Conservation (phyloP, 2,329 filamentous ascomycete species). For the Fusarium graminum region DNA sequence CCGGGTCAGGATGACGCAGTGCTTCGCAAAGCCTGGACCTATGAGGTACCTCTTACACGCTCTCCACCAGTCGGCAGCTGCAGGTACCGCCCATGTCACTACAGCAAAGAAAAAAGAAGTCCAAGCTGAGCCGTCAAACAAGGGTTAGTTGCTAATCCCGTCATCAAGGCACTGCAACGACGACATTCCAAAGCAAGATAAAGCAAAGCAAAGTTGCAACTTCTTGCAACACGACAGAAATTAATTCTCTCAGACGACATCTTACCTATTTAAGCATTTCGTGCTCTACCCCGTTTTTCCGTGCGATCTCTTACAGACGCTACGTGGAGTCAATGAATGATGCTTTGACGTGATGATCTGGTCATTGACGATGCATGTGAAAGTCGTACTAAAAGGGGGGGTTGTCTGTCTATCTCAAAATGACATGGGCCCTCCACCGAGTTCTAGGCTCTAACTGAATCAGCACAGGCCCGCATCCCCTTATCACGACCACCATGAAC, state of each 20-base stretch:
- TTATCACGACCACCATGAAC: constrained; percentile 29
- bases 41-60: constrained; percentile 18
- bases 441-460: constrained; percentile 16
- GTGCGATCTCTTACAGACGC: constrained; percentile 18
- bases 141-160: constrained; percentile 31
- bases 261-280: constrained; percentile 20
- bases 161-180: constrained; percentile 38
- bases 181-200: constrained; percentile 37
- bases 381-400: constrained; percentile 49
- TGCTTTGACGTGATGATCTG: constrained; percentile 50
- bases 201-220: neutral
- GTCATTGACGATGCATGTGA: constrained; percentile 51
- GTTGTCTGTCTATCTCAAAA: constrained; percentile 33
- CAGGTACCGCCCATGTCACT: constrained; percentile 41
- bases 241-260: constrained; percentile 19
- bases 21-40: constrained; percentile 30
- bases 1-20: constrained; percentile 39
- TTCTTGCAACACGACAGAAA: neutral
- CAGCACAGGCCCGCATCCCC: constrained; percentile 35
- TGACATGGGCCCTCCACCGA: constrained; percentile 2
- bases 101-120: constrained; percentile 1
- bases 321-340: constrained; percentile 42
- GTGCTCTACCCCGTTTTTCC: neutral
- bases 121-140: constrained; percentile 32
- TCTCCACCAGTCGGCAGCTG: constrained; percentile 3